Evolutionary conservation across 2,329 filamentous ascomycete species (phyloP), one percentile per base, ranked within the genome.

Genomic region (Plectosphaerella plurivora): DNA sequence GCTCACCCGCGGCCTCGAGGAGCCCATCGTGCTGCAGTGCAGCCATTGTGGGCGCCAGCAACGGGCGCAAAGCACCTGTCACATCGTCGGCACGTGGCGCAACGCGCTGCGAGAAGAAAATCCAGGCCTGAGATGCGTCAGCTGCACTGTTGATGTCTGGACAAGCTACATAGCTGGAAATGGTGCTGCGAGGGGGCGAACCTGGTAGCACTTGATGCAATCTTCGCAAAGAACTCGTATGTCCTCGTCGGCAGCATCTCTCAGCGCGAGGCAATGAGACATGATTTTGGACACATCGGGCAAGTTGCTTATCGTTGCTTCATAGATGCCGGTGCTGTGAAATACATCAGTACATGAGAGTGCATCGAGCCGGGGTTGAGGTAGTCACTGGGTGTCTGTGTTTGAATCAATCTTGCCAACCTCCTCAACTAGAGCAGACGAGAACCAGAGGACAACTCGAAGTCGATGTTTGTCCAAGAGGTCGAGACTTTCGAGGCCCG

Each of bases 51-150:
- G 79, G 74, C 28, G 78, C 74, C 2, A 87, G 76, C 4, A 91
- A 70, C 2, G 77, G 73, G 33, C 80, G 81, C 14, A 92, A 73
- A 16, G 81, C 74, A 16, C 77, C 71, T 2, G 87, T 71, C 33
- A 87, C 73, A 15, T 79, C 73, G 15, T 77, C 77, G 35, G 80
- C 78, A 45, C 79, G 76, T 3, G 79, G 72, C 48, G 84, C 83
- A 25, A 81, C 76, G 35, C 82, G 79, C 60, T 91, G 87, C 5
- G 84, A 85, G 62, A 91, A 91, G 59, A 83, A 77, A 33, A 91
- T 78, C 88, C 88, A 93, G 5, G 86, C 79, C 85, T 88, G 51
- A 20, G 18, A 8, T 5, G 6, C 16, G 18, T 44, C 18, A 44
- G 41, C 41, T 10, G 7, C 16, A n/a, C n/a, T 18, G 37, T 3